Percentiles rank a stretch among this genome's conserved stretches.
These are phyloP conservation scores for Russula griseocarnosa DNA, from an alignment of 768 basidiomycete genomes.

Conservation along the genomic window DNA sequence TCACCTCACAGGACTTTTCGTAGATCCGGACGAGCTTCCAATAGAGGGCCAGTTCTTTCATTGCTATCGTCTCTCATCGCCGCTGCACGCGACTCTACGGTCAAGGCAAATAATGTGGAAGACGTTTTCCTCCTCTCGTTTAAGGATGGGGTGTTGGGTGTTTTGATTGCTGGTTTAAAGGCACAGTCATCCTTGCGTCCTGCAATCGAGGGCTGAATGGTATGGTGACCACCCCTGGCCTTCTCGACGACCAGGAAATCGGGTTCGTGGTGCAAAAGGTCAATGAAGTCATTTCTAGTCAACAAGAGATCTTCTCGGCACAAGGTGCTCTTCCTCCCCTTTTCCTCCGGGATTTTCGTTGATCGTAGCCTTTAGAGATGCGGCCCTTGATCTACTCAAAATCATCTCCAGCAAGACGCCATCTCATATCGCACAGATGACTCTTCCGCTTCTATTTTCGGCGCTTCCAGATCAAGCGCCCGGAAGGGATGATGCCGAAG, in stretches of 20 bases:
- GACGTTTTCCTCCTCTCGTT: constrained; percentile 45
- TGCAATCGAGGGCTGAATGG: constrained; percentile 61
- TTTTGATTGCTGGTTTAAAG: constrained; percentile 56
- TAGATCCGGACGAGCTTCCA: constrained; percentile 62
- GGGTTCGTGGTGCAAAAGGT: constrained; percentile 74
- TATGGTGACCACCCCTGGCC: constrained; percentile 56
- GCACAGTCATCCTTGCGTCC: constrained; percentile 47
- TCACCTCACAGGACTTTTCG: constrained; percentile 73
- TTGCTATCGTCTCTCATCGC: constrained; percentile 64
- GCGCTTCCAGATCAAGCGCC: constrained; percentile 69
- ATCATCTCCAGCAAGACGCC: constrained; percentile 58
- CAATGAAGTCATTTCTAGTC: constrained; percentile 60
- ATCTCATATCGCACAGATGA: constrained; percentile 62
- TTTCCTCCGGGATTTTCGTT: background rate
- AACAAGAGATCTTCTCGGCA: constrained; percentile 40
- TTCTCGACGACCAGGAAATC: constrained; percentile 70
- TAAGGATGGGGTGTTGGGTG: constrained; percentile 74
- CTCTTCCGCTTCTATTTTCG: constrained; percentile 75
- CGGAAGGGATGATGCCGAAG: constrained; percentile 45
- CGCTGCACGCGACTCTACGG: constrained; percentile 46
- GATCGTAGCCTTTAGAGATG: constrained; percentile 43
- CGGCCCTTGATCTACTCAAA: constrained; percentile 58
- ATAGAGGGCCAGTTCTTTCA: constrained; percentile 60
- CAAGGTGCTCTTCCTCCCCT: constrained; percentile 41
- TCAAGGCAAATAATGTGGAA: constrained; percentile 19